A percentile compares a stretch with the other conserved stretches of the same genome.
Conservation (phyloP, 306 rosid genomes). For the Cucurbita moschata region DNA sequence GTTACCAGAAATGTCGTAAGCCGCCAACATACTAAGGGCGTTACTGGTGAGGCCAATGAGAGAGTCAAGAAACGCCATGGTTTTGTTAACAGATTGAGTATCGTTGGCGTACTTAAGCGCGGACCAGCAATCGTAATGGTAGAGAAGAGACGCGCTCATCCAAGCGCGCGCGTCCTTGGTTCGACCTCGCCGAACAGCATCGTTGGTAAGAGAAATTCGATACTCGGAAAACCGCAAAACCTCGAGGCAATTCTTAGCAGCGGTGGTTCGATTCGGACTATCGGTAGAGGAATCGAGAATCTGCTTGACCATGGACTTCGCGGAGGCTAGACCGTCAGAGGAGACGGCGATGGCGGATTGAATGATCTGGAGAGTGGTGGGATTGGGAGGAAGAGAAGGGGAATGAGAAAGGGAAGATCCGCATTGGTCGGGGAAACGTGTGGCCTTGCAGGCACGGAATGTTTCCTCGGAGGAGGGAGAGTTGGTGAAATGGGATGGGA, state of each 20-base stretch:
- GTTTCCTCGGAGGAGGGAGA: constrained; percentile 4
- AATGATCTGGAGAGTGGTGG: constrained; percentile 29
- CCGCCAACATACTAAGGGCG: constrained; percentile 49
- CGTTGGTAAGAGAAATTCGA: constrained; percentile 35
- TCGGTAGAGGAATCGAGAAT: constrained; percentile 26
- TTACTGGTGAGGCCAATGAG: constrained; percentile 33
- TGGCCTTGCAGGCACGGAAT: constrained; percentile 56
- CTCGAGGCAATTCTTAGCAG: constrained; percentile 48
- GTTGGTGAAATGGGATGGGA: neutral
- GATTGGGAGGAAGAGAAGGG: constrained; percentile 15
- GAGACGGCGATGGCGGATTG: constrained; percentile 32
- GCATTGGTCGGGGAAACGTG: constrained; percentile 57
- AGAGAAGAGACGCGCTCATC: constrained; percentile 49
- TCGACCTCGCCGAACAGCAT: constrained; percentile 25
- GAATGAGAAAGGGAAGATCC: constrained; percentile 21
- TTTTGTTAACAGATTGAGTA: constrained; percentile 28
- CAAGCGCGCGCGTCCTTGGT: constrained; percentile 56
- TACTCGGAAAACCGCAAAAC: constrained; percentile 26
- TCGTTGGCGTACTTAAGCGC: constrained; percentile 72
- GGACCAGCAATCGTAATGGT: constrained; percentile 75
- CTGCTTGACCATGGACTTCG: constrained; percentile 33
- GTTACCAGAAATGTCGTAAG: constrained; percentile 45
- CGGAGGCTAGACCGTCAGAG: constrained; percentile 31
- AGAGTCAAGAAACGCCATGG: constrained; percentile 47
- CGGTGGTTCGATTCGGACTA: constrained; percentile 47